A percentile compares a stretch with the other conserved stretches of the same genome.
These are phyloP conservation scores for Hyphopichia pseudoburtonii DNA, from an alignment of 1,139 yeast species.

Conservation along the genomic window DNA sequence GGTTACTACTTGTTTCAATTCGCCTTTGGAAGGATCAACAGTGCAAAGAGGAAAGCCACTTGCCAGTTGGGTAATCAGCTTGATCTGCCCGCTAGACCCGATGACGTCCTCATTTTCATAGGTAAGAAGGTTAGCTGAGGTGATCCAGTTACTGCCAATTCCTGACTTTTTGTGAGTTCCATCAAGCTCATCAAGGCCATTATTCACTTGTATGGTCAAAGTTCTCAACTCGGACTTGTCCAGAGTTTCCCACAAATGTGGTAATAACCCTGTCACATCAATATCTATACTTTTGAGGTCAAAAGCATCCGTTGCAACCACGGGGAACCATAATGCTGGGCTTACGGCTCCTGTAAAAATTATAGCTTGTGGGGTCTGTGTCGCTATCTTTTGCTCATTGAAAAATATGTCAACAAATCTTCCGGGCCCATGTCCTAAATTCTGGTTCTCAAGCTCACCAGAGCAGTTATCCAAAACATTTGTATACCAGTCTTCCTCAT, in stretches of 20 bases:
- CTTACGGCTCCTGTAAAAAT: conserved; percentile 78
- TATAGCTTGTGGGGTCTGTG: conserved; percentile 57
- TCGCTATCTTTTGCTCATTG: conserved; percentile 48
- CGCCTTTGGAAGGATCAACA: conserved; percentile 32
- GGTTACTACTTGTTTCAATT: conserved; percentile 36
- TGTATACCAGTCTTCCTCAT: conserved; percentile 83
- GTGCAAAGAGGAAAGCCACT: conserved; percentile 17
- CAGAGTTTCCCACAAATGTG: conserved; percentile 53
- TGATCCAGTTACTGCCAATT: conserved; percentile 67
- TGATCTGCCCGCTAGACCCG: conserved; percentile 39
- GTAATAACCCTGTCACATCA: conserved; percentile 68
- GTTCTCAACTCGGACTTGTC: conserved; percentile 18
- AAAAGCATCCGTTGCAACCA: conserved; percentile 71
- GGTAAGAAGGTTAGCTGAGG: conserved; percentile 62
- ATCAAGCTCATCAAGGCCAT: conserved; percentile 51
- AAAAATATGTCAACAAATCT: conserved; percentile 54
- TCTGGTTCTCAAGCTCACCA: conserved; percentile 32
- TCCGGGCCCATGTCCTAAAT: conserved; percentile 62
- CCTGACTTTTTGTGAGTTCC: conserved; percentile 16
- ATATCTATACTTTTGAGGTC: conserved; percentile 66
- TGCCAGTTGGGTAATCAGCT: conserved; percentile 19
- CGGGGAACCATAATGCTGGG: conserved; percentile 77
- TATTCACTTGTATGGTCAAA: conserved; percentile 52
- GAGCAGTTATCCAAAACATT: conserved; percentile 55
- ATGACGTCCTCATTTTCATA: conserved; percentile 53